These are phyloP conservation scores for Saturnispora serradocipensis DNA, from an alignment of 805 yeast genomes.

Conservation along the genomic window DNA sequence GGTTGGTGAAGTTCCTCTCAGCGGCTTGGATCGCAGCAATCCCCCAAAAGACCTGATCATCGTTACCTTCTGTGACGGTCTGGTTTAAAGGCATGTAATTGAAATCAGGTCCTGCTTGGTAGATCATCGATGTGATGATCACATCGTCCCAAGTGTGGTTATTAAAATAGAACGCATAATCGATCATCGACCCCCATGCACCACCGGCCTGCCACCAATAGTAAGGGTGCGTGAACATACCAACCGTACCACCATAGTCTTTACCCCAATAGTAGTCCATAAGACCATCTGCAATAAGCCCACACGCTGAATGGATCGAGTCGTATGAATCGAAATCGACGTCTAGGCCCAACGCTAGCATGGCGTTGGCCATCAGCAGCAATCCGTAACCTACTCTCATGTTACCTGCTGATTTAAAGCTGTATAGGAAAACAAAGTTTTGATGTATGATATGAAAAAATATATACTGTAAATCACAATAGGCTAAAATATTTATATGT, in stretches of 20 bases:
- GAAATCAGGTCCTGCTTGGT: constrained; percentile 64
- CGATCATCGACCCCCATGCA: constrained; percentile 83
- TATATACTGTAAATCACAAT: not conserved
- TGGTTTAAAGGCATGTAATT: constrained; percentile 85
- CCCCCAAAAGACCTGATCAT: constrained; percentile 98
- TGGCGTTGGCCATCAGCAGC: not conserved
- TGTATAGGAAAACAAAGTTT: not conserved
- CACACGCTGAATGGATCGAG: constrained; percentile 43
- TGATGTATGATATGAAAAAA: not conserved
- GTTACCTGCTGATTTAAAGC: not conserved
- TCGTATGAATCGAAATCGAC: constrained; percentile 33
- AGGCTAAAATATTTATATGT: not conserved
- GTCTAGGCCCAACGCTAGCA: constrained; percentile 8
- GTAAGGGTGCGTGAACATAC: constrained; percentile 83
- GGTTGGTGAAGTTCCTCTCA: constrained; percentile 74
- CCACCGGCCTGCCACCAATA: constrained; percentile 99
- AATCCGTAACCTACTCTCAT: not conserved
- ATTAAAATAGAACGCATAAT: constrained; percentile 62
- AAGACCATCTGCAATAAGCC: constrained; percentile 48
- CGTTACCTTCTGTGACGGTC: constrained; percentile 90
- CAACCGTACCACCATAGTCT: constrained; percentile 65
- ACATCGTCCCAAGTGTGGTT: constrained; percentile 56
- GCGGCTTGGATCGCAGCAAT: constrained; percentile 87
- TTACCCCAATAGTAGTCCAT: constrained; percentile 62
- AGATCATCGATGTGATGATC: constrained; percentile 53